Base-by-base conservation (phyloP, 306 rosid species). In the Medicago ruthenica region DNA sequence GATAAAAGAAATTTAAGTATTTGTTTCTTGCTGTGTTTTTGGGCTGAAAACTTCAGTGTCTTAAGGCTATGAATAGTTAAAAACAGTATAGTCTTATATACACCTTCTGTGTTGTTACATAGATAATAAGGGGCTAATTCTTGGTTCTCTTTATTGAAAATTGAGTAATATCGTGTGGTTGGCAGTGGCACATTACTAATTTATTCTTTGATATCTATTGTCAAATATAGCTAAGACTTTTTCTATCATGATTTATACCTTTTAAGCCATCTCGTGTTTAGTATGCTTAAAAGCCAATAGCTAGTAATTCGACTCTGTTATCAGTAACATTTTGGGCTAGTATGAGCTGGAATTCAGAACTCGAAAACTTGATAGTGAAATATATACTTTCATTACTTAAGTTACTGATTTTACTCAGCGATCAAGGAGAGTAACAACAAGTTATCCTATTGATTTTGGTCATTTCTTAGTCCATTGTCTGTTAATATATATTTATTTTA, bases 401-500 rank as follows among this genome's bases (percentile, higher is more conserved):
- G 57, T 75, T 70, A 27, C 31, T 39, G 50, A 42, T 45, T 76
- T 70, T 45, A 57, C n/a, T 62, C 10, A 14, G 37, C 22, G 66
- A 53, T 13, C 57, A 71, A 51, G 11, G 53, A 13, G 53, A 44
- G 24, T 39, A 27, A 50, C 63, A 72, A 45, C 37, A 66, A 67
- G 41, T 41, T 73, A 22, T 40, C 21, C 36, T 73, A 77, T 40
- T 34, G 45, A 73, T 57, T 80, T 31, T 31, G 9, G 73, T 47
- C 3, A 76, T 76, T 70, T 50, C 45, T 27, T 74, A 48, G 15
- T 21, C 60, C 48, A 24, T 73, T 20, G 27, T 63, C 18, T 55
- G 54, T 55, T 73, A 8, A 67, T 63, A 17, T 59, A 36, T 55
- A 51, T n/a, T 81, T 64, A 55, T 64, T 65, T 76, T 83, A 45